Evolutionary conservation across 148 eudicot species (phyloP), one percentile per base, ranked within the genome.

Genomic region (Rhododendron vialii): DNA sequence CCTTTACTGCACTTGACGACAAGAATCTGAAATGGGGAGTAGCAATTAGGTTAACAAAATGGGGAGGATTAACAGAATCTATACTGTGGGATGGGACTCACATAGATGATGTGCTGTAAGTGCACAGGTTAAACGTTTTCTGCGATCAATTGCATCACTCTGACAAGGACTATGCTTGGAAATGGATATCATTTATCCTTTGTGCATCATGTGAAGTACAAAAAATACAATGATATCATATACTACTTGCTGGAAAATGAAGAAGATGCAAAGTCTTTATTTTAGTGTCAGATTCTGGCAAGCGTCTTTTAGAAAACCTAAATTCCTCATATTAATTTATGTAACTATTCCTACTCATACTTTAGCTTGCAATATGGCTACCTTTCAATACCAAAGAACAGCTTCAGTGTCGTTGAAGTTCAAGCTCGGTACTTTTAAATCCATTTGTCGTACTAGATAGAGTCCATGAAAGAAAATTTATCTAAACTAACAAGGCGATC

Each of bases 1-100:
- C 47, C 85, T 59, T 59, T 28, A 47, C 47, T 30, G 18, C 5
- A 33, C 18, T 30, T 41, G 15, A 50, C 65, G 48, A 47, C 43
- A 30, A 67, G 55, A 51, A 67, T 26, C 41, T 45, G 59, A 83
- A 83, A 65, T 63, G 48, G 22, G 57, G 76, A 83, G 85, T 45
- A 67, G 20, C 28, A 43, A 69, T 30, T 22, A 47, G 20, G 48
- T 82, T 48, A 30, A 6, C 2, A 6, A 10, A 30, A 9, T 10
- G 30, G 36, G n/a, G 30, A 73, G 30, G 12, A 69, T 4, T 69
- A 38, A 33, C 76, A 30, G 36, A 71, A 14, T 33, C 20, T 30
- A 28, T 30, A 11, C 15, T 30, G 24, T 53, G 15, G 55, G 53
- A 67, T 11, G 30, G 13, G 38, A 65, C 12, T 55, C 22, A 55